Evolutionary conservation across 176 grass and related monocot species (phyloP), one percentile per base, ranked within the genome.

Genomic region (Olyra latifolia): DNA sequence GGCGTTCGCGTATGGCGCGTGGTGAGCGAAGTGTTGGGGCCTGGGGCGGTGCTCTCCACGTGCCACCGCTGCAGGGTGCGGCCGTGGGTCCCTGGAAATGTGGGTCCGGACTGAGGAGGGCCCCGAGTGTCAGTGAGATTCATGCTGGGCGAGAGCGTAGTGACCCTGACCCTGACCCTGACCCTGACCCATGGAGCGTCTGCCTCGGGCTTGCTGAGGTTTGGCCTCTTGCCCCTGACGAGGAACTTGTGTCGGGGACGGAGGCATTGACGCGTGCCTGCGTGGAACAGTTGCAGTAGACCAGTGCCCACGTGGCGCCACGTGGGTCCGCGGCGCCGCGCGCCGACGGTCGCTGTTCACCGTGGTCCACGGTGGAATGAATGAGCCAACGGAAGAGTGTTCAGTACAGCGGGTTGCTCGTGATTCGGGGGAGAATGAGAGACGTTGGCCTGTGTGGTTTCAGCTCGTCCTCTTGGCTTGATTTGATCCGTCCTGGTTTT

Each of bases 71-170:
- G 54, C 71, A 28, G 22, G 15, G 4, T 39, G 16, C 63, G 66
- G 40, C 40, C 53, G 54, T 72, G 68, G 79, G 79, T 38, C 54
- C 54, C 44, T 0, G n/a, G 43, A 8, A 23, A 8, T 8, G 58
- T 53, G 50, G 50, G 6, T 20, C 17, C 52, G 45, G n/a, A 4
- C 2, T 24, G 0, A 1, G 3, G 13, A 3, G 64, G 64, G 73
- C 1, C 60, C 59, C 2, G 0, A 0, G 0, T 0, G 5, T 1
- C 60, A 23, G 69, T 0, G 32, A 7, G 0, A 3, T 27, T 5
- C 17, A 20, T 7, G 49, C 8, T 53, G 6, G 20, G 49, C 17
- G 17, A 20, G 1, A 0, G 13, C 28, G 0, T 3, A n/a, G n/a
- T n/a, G n/a, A n/a, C n/a, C n/a, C n/a, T n/a, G n/a, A n/a, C n/a